These are phyloP conservation scores for Pseudotsuga menziesii DNA, from an alignment of 75 land plant species.

Conservation along the genomic window DNA sequence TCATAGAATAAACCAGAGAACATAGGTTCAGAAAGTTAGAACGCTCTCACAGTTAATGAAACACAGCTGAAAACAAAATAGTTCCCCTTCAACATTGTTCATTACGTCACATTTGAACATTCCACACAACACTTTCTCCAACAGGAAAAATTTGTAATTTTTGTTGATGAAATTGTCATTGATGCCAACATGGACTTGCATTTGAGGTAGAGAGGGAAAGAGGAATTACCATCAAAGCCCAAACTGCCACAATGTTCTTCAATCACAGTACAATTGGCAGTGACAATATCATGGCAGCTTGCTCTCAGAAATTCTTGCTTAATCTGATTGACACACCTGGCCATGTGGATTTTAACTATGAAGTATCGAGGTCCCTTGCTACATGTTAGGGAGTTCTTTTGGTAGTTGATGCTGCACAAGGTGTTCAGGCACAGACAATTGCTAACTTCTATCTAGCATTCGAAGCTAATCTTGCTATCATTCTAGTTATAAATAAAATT, in stretches of 20 bases:
- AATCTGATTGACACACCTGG: constrained; percentile 97
- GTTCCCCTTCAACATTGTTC: too few species aligned
- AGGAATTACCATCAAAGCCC: constrained; percentile 96
- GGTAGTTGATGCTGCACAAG: constrained; percentile 97
- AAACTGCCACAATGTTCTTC: constrained; percentile 97
- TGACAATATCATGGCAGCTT: constrained; percentile 7
- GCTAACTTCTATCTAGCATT: constrained; percentile 97
- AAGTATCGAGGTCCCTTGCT: constrained; percentile 93
- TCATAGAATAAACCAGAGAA: too few species aligned
- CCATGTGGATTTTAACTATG: constrained; percentile 98
- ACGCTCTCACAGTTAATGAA: too few species aligned
- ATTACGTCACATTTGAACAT: too few species aligned
- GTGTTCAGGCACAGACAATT: constrained; percentile 97
- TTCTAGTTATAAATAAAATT: constrained; percentile 96
- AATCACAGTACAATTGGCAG: constrained; percentile 17
- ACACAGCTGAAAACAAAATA: too few species aligned
- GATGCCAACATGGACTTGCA: too few species aligned
- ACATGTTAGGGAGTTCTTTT: constrained; percentile 95
- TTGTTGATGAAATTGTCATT: too few species aligned
- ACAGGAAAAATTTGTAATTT: too few species aligned
- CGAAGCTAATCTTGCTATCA: constrained; percentile 81
- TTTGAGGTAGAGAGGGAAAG: constrained; percentile 97
- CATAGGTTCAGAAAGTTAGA: too few species aligned
- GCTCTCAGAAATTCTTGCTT: constrained; percentile 36
- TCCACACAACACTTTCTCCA: too few species aligned